These are phyloP conservation scores for Sutorius eximius DNA, from an alignment of 1,284 basidiomycete genomes.

Conservation along the genomic window DNA sequence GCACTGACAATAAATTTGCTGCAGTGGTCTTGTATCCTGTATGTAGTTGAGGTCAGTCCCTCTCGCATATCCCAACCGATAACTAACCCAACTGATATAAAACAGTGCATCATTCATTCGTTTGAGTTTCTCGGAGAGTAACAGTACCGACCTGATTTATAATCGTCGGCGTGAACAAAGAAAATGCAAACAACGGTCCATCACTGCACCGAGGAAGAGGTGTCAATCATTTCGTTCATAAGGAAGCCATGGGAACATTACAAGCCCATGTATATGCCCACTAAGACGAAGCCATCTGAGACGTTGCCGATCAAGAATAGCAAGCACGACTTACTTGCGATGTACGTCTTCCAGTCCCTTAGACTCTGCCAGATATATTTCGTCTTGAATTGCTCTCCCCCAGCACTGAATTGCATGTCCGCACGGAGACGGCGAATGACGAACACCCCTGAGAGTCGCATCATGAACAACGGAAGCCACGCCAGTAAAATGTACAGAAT, in stretches of 20 bases:
- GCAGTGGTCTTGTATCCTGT: slow-evolving; percentile 47
- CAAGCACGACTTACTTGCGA: slow-evolving; percentile 39
- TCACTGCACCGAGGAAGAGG: slow-evolving; percentile 33
- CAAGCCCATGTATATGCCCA: slow-evolving; percentile 51
- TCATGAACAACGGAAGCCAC: background rate
- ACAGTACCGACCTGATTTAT: slow-evolving; percentile 42
- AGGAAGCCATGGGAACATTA: slow-evolving; percentile 17
- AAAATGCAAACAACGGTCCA: slow-evolving; percentile 55
- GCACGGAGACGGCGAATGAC: slow-evolving; percentile 48
- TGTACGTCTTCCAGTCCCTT: slow-evolving; percentile 53
- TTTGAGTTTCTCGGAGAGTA: background rate
- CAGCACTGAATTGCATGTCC: slow-evolving; percentile 49
- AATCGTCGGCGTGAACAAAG: slow-evolving; percentile 56
- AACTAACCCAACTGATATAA: slow-evolving; percentile 22
- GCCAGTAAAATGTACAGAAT: background rate
- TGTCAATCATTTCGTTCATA: background rate
- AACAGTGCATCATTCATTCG: background rate
- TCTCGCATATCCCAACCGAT: background rate
- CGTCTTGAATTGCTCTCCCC: slow-evolving; percentile 49
- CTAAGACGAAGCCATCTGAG: slow-evolving; percentile 22
- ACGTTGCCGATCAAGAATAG: background rate
- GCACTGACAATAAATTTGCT: slow-evolving; percentile 55
- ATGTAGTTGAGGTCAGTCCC: background rate
- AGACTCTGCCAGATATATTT: slow-evolving; percentile 49
- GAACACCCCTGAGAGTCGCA: slow-evolving; percentile 37